Conservation (phyloP, 1,139 yeast genomes). For the Scheffersomyces stambukii region DNA sequence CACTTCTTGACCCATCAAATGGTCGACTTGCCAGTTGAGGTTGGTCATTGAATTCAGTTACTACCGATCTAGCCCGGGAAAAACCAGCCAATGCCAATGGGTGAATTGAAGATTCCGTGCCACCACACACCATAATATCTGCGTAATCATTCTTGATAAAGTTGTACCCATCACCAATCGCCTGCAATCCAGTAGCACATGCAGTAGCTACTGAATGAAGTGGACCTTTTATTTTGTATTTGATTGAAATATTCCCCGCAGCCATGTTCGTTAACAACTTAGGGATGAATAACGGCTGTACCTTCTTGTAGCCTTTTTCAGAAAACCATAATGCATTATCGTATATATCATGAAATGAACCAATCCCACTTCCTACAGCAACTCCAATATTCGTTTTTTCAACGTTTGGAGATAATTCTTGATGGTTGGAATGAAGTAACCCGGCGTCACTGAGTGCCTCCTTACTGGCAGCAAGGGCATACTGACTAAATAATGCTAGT, state of each 20-base stretch:
- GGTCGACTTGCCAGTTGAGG: constrained; percentile 80
- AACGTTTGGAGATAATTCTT: constrained; percentile 13
- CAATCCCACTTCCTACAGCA: constrained; percentile 90
- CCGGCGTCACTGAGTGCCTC: constrained; percentile 74
- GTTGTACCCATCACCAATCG: constrained; percentile 89
- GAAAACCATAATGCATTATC: constrained; percentile 52
- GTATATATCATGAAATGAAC: constrained; percentile 75
- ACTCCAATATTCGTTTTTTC: constrained; percentile 49
- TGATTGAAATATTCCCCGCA: constrained; percentile 84
- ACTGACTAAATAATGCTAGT: constrained; percentile 71
- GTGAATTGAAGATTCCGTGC: constrained; percentile 83
- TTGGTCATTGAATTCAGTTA: constrained; percentile 54
- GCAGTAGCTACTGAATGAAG: constrained; percentile 90
- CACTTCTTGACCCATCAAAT: constrained; percentile 72
- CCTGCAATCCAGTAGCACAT: constrained; percentile 93
- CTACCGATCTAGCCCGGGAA: constrained; percentile 81
- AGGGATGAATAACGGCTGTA: constrained; percentile 86
- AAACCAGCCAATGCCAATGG: constrained; percentile 90
- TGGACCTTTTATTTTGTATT: constrained; percentile 75
- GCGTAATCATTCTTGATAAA: constrained; percentile 79
- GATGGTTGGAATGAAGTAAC: constrained; percentile 31
- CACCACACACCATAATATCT: constrained; percentile 88
- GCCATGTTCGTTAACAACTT: constrained; percentile 88
- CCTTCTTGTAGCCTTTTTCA: constrained; percentile 58
- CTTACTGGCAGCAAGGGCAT: constrained; percentile 69